A percentile compares a stretch with the other conserved stretches of the same genome.
Evolutionary conservation across 768 basidiomycete species (phyloP).

Genomic region (Russula sp.): DNA sequence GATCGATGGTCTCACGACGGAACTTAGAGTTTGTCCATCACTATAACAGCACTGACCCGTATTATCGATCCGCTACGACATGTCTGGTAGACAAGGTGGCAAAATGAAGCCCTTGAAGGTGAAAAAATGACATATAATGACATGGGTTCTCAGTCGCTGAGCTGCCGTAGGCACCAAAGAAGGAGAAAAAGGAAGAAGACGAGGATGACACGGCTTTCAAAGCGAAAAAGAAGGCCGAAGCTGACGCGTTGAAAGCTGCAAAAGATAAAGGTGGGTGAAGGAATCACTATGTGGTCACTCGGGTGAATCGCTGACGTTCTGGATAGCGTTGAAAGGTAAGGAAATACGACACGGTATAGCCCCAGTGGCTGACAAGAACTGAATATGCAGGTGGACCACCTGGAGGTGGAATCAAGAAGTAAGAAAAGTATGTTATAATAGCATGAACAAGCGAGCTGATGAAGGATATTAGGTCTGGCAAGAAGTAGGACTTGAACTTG

Average conservation of each 20-base stretch:
- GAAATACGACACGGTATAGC: not conserved
- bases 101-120: conserved; percentile 88
- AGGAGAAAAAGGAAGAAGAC: conserved; percentile 64
- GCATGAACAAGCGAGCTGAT: not conserved
- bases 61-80: conserved; percentile 26
- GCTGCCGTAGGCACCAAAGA: conserved; percentile 67
- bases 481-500: conserved; percentile 45
- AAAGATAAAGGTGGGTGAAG: conserved; percentile 55
- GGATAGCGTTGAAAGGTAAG: conserved; percentile 50
- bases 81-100: conserved; percentile 72
- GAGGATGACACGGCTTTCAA: conserved; percentile 72
- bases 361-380: conserved; percentile 12
- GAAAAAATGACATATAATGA: conserved; percentile 8
- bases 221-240: conserved; percentile 70
- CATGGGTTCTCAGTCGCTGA: not conserved
- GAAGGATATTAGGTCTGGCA: conserved; percentile 48
- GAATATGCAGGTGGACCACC: conserved; percentile 52
- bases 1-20: not conserved
- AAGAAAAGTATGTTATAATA: conserved; percentile 28
- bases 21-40: conserved; percentile 4
- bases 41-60: not conserved
- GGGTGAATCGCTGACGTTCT: not conserved
- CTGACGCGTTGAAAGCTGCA: conserved; percentile 67
- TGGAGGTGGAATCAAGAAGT: conserved; percentile 86
- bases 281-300: not conserved